These are phyloP conservation scores for Dryas integrifolia DNA, from an alignment of 331 rosid species.

Conservation along the genomic window DNA sequence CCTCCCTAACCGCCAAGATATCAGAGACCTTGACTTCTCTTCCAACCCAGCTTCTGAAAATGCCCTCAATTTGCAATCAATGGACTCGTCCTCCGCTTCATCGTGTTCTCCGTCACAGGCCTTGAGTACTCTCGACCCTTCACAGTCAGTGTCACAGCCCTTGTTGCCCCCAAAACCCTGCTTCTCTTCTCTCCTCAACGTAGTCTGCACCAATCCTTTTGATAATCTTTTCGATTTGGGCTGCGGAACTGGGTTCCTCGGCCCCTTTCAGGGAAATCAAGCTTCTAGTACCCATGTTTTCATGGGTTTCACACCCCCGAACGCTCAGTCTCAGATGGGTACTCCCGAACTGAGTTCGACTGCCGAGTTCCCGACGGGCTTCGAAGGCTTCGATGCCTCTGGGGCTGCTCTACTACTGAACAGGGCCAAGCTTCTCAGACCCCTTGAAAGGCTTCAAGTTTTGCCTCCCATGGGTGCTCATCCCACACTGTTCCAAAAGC, in stretches of 20 bases:
- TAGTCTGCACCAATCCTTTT: constrained; percentile 28
- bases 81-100: constrained; percentile 34
- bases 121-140: constrained; percentile 28
- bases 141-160: constrained; percentile 29
- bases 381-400: constrained; percentile 33
- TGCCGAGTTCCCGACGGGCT: constrained; percentile 39
- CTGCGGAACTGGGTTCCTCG: constrained; percentile 36
- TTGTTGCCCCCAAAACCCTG: constrained; percentile 35
- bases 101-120: constrained; percentile 34
- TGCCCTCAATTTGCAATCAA: constrained; percentile 24
- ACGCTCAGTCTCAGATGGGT: constrained; percentile 34
- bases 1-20: constrained; percentile 16
- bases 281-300: constrained; percentile 38
- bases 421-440: constrained; percentile 27
- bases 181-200: constrained; percentile 45
- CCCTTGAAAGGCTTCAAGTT: neutral
- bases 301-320: constrained; percentile 31
- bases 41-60: constrained; percentile 11
- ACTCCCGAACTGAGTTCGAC: constrained; percentile 35
- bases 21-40: constrained; percentile 26
- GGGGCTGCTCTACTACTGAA: constrained; percentile 38
- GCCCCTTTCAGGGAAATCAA: constrained; percentile 30
- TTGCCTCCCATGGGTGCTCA: constrained; percentile 36
- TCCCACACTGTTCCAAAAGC: constrained; percentile 62
- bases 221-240: constrained; percentile 49